Conservation (phyloP, 495 filamentous ascomycete species). For the Cercophora sp. region DNA sequence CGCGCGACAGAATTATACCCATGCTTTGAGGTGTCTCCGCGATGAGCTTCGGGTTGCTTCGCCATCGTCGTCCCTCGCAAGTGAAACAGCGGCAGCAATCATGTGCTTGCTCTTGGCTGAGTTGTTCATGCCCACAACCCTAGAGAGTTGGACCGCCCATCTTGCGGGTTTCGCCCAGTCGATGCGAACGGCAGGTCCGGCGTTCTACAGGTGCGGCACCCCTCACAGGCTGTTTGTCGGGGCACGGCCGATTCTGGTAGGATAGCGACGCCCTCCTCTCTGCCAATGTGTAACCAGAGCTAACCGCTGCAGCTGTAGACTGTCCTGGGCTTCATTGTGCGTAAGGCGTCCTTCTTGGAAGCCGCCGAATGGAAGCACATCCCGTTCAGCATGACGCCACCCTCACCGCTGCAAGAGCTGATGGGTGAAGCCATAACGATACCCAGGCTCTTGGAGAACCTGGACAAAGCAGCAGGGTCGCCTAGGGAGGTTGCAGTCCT, state of each 20-base stretch:
- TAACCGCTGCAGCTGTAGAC: too few species aligned
- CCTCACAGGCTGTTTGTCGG: conserved; percentile 35
- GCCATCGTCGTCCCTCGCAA: conserved; percentile 10
- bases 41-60: conserved; percentile 15
- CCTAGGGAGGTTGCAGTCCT: background rate
- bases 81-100: conserved; percentile 26
- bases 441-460: conserved; percentile 25
- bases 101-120: conserved; percentile 37
- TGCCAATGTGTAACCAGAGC: too few species aligned
- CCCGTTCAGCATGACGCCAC: conserved; percentile 25
- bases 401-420: conserved; percentile 30
- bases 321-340: conserved; percentile 16
- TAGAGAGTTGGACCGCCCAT: conserved; percentile 26
- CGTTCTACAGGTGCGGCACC: conserved; percentile 21
- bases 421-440: conserved; percentile 26
- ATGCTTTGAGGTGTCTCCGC: conserved; percentile 27
- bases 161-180: conserved; percentile 26
- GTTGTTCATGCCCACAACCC: conserved; percentile 28
- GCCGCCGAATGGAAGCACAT: conserved; percentile 23
- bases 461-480: background rate
- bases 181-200: conserved; percentile 26
- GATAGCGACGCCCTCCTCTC: too few species aligned
- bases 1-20: conserved; percentile 22
- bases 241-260: conserved; percentile 32
- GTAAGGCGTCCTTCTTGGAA: conserved; percentile 26